phyloP scores from a whole-genome alignment of 257 asterid genomes.

The Leonotis leonurus region DNA sequence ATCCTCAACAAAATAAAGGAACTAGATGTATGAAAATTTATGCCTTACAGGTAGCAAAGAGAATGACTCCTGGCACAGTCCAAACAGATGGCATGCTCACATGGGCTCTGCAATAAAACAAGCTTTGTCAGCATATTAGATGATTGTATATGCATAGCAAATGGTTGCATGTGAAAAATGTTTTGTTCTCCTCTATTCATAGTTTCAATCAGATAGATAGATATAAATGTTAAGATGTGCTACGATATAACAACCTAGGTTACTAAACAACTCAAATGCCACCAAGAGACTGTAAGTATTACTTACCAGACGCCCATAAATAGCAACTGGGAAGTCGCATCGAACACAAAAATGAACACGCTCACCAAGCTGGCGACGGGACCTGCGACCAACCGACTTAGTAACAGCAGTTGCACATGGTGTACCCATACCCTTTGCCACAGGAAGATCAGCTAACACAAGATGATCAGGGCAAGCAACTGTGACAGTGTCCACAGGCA shows the following conservation, averaged over 20 bases:
- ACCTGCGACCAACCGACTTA: slow-evolving; percentile 81
- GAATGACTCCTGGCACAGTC: slow-evolving; percentile 94
- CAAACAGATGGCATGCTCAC: slow-evolving; percentile 93
- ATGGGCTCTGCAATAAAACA: slow-evolving; percentile 77
- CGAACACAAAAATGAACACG: slow-evolving; percentile 89
- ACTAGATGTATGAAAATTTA: background rate
- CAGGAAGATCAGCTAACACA: slow-evolving; percentile 90
- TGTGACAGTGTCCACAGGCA: slow-evolving; percentile 55
- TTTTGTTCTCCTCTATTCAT: background rate
- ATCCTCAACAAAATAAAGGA: background rate
- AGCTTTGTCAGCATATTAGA: slow-evolving; percentile 2
- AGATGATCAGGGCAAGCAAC: slow-evolving; percentile 99
- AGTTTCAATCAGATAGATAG: slow-evolving; percentile 7
- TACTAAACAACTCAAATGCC: background rate
- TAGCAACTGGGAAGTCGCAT: slow-evolving; percentile 86
- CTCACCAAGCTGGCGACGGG: slow-evolving; percentile 93
- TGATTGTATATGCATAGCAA: background rate
- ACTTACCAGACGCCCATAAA: slow-evolving; percentile 90
- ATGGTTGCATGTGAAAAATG: background rate
- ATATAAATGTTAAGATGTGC: background rate
- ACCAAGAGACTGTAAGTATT: background rate
- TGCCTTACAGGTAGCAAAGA: slow-evolving; percentile 87
- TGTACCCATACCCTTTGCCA: slow-evolving; percentile 81
- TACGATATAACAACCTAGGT: background rate
- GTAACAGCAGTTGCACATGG: slow-evolving; percentile 41